Conservation (phyloP, 305 asterid genomes). For the Fraxinus latifolia region DNA sequence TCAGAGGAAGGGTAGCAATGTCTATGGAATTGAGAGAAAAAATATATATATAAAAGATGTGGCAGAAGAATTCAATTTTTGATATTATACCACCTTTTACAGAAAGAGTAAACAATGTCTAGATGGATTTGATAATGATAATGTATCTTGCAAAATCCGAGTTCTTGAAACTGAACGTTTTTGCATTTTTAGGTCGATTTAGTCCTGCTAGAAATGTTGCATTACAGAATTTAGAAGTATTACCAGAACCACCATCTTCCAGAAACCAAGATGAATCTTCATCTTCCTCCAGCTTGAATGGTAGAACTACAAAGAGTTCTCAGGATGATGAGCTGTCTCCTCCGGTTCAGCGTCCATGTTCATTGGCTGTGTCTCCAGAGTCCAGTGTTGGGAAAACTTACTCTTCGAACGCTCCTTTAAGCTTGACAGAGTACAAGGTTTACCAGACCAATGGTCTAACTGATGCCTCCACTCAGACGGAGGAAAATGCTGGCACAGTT, state of each 20-base stretch:
- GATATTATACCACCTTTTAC: background rate
- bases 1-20: background rate
- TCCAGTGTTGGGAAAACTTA: conserved; percentile 57
- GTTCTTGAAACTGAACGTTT: background rate
- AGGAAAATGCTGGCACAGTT: conserved; percentile 47
- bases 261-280: conserved; percentile 89
- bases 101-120: background rate
- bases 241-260: conserved; percentile 79
- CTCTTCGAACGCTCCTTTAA: conserved; percentile 68
- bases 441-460: conserved; percentile 69
- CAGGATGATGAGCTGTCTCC: conserved; percentile 81
- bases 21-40: background rate
- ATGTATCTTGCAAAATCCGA: background rate
- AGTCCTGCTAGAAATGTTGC: conserved; percentile 64
- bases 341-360: conserved; percentile 57
- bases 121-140: background rate
- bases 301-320: conserved; percentile 60
- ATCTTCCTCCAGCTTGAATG: conserved; percentile 81
- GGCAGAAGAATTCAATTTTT: background rate
- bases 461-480: conserved; percentile 96
- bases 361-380: conserved; percentile 65
- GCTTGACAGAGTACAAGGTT: conserved; percentile 74
- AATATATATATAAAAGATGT: background rate
- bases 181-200: conserved; percentile 44
- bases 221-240: conserved; percentile 60